These are phyloP conservation scores for Fusarium siculi DNA, from an alignment of 2,329 filamentous ascomycete species.

Conservation along the genomic window DNA sequence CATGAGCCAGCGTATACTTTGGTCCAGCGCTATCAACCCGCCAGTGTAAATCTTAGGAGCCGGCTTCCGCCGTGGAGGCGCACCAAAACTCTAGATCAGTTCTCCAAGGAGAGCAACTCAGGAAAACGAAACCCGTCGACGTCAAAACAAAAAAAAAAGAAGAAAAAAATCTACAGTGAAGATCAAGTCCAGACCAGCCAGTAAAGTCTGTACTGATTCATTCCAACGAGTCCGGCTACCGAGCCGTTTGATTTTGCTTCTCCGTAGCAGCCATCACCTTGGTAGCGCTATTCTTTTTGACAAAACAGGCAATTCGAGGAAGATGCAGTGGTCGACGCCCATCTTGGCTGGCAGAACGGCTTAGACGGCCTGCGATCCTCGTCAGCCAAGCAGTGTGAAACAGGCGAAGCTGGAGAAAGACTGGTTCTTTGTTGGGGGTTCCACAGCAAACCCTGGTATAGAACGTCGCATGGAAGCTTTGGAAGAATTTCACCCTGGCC, in stretches of 20 bases:
- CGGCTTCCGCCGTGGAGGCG: conserved; percentile 7
- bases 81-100: not conserved
- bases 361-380: conserved; percentile 27
- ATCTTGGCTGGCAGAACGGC: conserved; percentile 10
- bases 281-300: not conserved
- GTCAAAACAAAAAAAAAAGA: too few relatives aligned
- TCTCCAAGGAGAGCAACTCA: not conserved
- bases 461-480: conserved; percentile 44
- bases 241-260: conserved; percentile 28
- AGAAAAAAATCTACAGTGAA: not conserved
- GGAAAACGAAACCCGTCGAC: conserved; percentile 14
- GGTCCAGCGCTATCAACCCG: not conserved
- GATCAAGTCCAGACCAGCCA: conserved; percentile 14
- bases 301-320: conserved; percentile 18
- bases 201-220: conserved; percentile 19
- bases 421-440: conserved; percentile 24
- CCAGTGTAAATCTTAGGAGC: conserved; percentile 4
- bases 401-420: conserved; percentile 25
- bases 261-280: conserved; percentile 24
- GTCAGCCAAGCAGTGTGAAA: conserved; percentile 33
- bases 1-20: conserved; percentile 2
- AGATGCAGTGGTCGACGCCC: not conserved
- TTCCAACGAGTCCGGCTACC: conserved; percentile 33
- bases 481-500: conserved; percentile 32
- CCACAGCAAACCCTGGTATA: conserved; percentile 35